These are phyloP conservation scores for Cytospora paraplurivora DNA, from an alignment of 2,329 filamentous ascomycete genomes.

Conservation along the genomic window DNA sequence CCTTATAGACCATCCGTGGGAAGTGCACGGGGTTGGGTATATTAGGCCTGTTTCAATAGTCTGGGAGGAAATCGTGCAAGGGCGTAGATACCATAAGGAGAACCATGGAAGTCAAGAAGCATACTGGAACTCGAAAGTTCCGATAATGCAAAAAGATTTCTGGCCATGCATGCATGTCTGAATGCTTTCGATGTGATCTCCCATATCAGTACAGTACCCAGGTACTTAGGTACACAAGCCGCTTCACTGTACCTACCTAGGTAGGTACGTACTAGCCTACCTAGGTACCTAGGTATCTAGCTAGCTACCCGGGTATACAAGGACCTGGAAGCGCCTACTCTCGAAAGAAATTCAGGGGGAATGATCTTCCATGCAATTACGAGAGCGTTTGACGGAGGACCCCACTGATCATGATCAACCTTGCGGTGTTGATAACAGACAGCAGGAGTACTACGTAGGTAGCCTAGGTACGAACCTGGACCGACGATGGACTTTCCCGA, in stretches of 20 bases:
- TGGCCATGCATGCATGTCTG: too few species aligned
- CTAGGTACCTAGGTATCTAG: too few species aligned
- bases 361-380: neutral
- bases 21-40: neutral
- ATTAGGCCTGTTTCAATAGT: neutral
- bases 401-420: too few species aligned
- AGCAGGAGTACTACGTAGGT: too few species aligned
- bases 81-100: neutral
- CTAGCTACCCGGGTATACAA: neutral
- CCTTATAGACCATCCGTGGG: slow-evolving; percentile 19
- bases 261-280: too few species aligned
- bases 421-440: too few species aligned
- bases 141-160: too few species aligned
- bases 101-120: neutral
- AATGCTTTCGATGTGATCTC: too few species aligned
- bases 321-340: neutral
- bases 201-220: too few species aligned
- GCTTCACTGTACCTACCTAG: too few species aligned
- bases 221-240: too few species aligned
- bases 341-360: neutral
- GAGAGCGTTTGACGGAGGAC: neutral
- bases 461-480: neutral
- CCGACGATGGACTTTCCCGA: neutral
- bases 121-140: neutral
- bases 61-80: neutral